Percentiles rank a stretch among this genome's conserved stretches.
Conservation (phyloP, 1,139 yeast genomes). For the Zygosaccharomyces pseudobailii region DNA sequence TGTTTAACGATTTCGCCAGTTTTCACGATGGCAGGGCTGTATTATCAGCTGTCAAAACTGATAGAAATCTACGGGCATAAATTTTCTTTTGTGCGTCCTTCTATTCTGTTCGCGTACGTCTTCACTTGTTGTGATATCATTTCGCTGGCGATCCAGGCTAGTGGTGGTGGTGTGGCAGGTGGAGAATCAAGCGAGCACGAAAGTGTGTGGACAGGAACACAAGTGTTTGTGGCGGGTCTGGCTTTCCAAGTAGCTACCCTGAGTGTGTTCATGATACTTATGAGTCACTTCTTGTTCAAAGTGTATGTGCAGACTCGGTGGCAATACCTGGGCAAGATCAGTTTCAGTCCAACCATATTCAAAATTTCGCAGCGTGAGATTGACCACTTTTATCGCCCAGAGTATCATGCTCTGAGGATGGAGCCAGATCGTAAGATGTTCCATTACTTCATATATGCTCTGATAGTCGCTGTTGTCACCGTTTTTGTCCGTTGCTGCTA, state of each 20-base stretch:
- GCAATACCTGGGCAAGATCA: constrained; percentile 19
- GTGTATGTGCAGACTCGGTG: constrained; percentile 40
- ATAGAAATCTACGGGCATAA: constrained; percentile 64
- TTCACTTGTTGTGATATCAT: constrained; percentile 65
- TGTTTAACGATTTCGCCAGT: constrained; percentile 81
- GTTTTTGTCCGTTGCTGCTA: constrained; percentile 73
- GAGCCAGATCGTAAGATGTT: constrained; percentile 36
- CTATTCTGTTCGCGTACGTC: constrained; percentile 69
- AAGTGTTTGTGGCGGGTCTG: constrained; percentile 80
- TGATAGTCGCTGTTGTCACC: constrained; percentile 50
- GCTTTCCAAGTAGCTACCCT: constrained; percentile 74
- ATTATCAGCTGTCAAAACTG: constrained; percentile 69
- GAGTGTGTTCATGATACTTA: constrained; percentile 55
- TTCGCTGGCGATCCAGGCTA: constrained; percentile 71
- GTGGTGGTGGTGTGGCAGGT: constrained; percentile 72
- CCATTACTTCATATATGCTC: constrained; percentile 46
- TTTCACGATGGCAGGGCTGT: constrained; percentile 83
- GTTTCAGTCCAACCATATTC: constrained; percentile 24
- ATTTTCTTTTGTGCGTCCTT: constrained; percentile 54
- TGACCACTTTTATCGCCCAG: constrained; percentile 26
- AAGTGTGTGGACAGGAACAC: constrained; percentile 51
- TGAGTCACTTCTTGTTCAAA: constrained; percentile 49
- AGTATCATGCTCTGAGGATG: constrained; percentile 22
- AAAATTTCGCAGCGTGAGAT: constrained; percentile 29
- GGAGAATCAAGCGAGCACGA: constrained; percentile 39